A percentile compares a stretch with the other conserved stretches of the same genome.
phyloP scores from a whole-genome alignment of 768 basidiomycete species.

The Hypholoma fasciculare region DNA sequence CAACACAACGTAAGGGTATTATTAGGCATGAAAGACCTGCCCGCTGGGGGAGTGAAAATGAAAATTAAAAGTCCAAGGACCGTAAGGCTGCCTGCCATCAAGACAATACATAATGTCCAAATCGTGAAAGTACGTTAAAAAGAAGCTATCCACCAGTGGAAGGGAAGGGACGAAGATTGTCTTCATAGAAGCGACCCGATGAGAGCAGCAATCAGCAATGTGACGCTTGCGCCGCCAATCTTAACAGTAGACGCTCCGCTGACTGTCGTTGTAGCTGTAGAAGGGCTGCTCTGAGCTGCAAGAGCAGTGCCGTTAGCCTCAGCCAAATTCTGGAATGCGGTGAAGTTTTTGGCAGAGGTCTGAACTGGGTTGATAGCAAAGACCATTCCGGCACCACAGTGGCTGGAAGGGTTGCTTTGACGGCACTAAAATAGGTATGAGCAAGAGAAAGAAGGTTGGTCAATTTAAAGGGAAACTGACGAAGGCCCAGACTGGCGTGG shows the following conservation, averaged over 20 bases:
- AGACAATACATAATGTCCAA: slow-evolving; percentile 24
- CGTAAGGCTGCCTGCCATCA: slow-evolving; percentile 21
- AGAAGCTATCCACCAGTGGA: slow-evolving; percentile 8
- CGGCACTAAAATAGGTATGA: slow-evolving; percentile 31
- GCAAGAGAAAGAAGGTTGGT: neutral
- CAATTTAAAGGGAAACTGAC: slow-evolving; percentile 25
- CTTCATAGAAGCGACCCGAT: slow-evolving; percentile 34
- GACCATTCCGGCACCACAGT: slow-evolving; percentile 57
- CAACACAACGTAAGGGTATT: slow-evolving; percentile 18
- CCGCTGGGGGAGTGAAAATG: slow-evolving; percentile 20
- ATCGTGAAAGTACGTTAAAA: slow-evolving; percentile 20
- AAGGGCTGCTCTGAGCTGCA: slow-evolving; percentile 28
- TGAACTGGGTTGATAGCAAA: slow-evolving; percentile 63
- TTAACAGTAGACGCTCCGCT: slow-evolving; percentile 34
- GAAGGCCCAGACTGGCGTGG: slow-evolving; percentile 59
- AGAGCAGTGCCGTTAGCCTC: slow-evolving; percentile 51
- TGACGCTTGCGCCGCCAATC: slow-evolving; percentile 31
- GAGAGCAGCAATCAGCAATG: slow-evolving; percentile 28
- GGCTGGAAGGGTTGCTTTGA: slow-evolving; percentile 36
- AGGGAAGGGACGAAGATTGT: neutral
- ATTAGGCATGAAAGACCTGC: slow-evolving; percentile 14
- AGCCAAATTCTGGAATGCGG: slow-evolving; percentile 58
- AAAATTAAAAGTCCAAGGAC: slow-evolving; percentile 22
- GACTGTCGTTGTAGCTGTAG: slow-evolving; percentile 16
- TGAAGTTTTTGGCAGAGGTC: slow-evolving; percentile 46